Evolutionary conservation across 2,329 filamentous ascomycete species (phyloP).

Genomic region (Dactylellina sp.): DNA sequence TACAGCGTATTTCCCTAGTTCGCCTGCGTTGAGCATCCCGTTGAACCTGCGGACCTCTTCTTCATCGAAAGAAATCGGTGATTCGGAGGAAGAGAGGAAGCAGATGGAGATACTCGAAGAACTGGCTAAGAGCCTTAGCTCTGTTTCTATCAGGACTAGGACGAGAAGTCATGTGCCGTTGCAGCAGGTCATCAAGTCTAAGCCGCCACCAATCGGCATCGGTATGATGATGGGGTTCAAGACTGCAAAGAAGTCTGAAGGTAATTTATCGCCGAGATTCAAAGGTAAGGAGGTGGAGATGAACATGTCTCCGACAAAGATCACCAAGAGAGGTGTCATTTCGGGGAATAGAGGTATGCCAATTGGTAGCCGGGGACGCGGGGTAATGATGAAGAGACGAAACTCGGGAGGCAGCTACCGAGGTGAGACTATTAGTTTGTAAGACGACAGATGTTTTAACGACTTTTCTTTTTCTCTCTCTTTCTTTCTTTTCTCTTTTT

Average conservation of each 20-base stretch:
- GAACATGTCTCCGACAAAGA: constrained; percentile 45
- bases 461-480: constrained; percentile 15
- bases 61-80: constrained; percentile 14
- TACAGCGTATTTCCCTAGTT: constrained; percentile 52
- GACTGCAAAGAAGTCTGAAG: constrained; percentile 32
- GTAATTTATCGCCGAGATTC: constrained; percentile 37
- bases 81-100: constrained; percentile 40
- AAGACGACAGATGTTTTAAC: neutral
- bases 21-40: constrained; percentile 46
- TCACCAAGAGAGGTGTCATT: constrained; percentile 52
- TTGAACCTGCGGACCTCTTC: constrained; percentile 37
- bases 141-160: constrained; percentile 47
- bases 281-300: constrained; percentile 50
- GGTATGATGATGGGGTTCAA: constrained; percentile 57
- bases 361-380: constrained; percentile 25
- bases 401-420: constrained; percentile 47
- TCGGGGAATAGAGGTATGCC: constrained; percentile 26
- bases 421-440: constrained; percentile 54
- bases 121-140: constrained; percentile 53
- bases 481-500: neutral
- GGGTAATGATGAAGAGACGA: constrained; percentile 42
- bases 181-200: constrained; percentile 40
- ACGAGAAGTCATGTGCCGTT: constrained; percentile 16
- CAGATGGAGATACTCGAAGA: constrained; percentile 53
- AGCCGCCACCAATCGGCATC: constrained; percentile 54